Percentiles rank a stretch among this genome's conserved stretches.
Evolutionary conservation across 2,329 filamentous ascomycete genomes (phyloP).

Genomic region (Fusarium xylarioides): DNA sequence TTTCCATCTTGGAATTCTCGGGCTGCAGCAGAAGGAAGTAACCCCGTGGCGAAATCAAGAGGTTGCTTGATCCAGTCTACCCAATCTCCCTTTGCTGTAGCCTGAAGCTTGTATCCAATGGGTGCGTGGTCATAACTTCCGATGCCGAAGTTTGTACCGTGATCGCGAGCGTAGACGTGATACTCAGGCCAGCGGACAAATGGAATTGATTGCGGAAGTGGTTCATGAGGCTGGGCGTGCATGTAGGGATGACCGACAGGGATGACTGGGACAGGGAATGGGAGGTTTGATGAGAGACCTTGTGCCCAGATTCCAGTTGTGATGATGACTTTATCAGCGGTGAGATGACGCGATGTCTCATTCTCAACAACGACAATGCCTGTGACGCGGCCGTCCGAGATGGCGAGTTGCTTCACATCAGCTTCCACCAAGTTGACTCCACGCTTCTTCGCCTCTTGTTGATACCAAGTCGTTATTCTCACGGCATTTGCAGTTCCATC

Average conservation of each 20-base stretch:
- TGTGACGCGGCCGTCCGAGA: neutral
- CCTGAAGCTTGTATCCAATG: slow-evolving; percentile 5
- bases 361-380: slow-evolving; percentile 9
- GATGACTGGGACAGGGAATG: slow-evolving; percentile 33
- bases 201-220: neutral
- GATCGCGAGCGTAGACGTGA: slow-evolving; percentile 38
- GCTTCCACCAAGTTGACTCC: slow-evolving; percentile 18
- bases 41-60: slow-evolving; percentile 2
- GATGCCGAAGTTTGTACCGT: slow-evolving; percentile 32
- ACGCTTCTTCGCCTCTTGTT: slow-evolving; percentile 9
- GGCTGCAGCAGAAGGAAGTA: slow-evolving; percentile 16
- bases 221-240: neutral
- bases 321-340: slow-evolving; percentile 33
- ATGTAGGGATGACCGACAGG: slow-evolving; percentile 39
- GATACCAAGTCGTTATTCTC: slow-evolving; percentile 29
- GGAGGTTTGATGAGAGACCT: slow-evolving; percentile 16
- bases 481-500: slow-evolving; percentile 37
- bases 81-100: slow-evolving; percentile 30
- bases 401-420: slow-evolving; percentile 16
- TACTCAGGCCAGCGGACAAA: slow-evolving; percentile 39
- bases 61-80: slow-evolving; percentile 24
- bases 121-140: slow-evolving; percentile 37
- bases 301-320: slow-evolving; percentile 40
- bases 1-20: slow-evolving; percentile 13
- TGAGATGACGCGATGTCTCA: neutral